These are phyloP conservation scores for Hippophae tibetana DNA, from an alignment of 306 rosid species.

Conservation along the genomic window DNA sequence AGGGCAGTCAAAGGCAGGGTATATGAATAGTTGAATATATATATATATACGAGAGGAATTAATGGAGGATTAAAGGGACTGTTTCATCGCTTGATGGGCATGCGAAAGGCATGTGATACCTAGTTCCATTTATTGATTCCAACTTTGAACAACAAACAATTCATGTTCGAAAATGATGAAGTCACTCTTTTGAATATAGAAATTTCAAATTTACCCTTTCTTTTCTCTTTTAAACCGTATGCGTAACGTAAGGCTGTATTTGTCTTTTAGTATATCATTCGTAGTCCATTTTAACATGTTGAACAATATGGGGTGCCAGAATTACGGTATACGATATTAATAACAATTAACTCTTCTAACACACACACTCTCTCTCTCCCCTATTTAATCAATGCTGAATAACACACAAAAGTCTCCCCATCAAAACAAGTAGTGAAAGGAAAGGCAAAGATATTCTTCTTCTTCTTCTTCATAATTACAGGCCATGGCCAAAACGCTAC, in stretches of 20 bases:
- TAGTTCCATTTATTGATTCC: slow-evolving; percentile 13
- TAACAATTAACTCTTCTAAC: background rate
- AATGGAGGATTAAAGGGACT: slow-evolving; percentile 41
- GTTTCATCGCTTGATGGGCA: slow-evolving; percentile 20
- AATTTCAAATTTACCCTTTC: background rate
- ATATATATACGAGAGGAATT: slow-evolving; percentile 23
- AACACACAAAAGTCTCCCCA: slow-evolving; percentile 22
- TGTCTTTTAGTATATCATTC: background rate
- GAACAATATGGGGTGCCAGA: background rate
- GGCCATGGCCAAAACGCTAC: slow-evolving; percentile 17
- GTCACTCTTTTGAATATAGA: background rate
- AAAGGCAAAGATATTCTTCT: slow-evolving; percentile 2
- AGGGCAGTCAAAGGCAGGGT: slow-evolving; percentile 36
- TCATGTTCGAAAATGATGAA: background rate
- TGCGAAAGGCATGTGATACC: slow-evolving; percentile 33
- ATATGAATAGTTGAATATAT: slow-evolving; percentile 10
- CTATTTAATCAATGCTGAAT: slow-evolving; percentile 57
- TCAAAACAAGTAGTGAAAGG: slow-evolving; percentile 22
- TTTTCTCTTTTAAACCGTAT: background rate
- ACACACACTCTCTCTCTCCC: slow-evolving; percentile 22
- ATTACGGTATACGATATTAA: slow-evolving; percentile 9
- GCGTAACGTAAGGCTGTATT: background rate
- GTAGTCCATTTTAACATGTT: slow-evolving; percentile 7
- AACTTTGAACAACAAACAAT: background rate
- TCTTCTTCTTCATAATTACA: background rate